These are phyloP conservation scores for Rusavskia elegans DNA, from an alignment of 495 filamentous ascomycete genomes.

Conservation along the genomic window DNA sequence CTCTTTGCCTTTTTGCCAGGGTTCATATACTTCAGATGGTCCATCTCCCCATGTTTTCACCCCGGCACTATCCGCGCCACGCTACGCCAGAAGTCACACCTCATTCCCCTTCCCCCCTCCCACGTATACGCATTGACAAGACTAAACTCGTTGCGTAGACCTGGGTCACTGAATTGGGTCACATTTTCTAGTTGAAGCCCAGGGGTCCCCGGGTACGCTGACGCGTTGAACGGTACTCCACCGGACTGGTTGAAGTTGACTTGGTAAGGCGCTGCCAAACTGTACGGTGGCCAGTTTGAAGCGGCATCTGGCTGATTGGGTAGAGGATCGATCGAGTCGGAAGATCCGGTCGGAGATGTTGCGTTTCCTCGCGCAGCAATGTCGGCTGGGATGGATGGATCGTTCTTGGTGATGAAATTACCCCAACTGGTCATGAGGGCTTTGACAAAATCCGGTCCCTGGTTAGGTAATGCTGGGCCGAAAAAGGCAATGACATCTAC, in stretches of 20 bases:
- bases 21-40: too few species aligned
- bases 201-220: not conserved
- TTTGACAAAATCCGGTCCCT: slow-evolving; percentile 17
- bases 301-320: not conserved
- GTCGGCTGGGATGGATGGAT: slow-evolving; percentile 32
- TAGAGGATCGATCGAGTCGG: not conserved
- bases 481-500: slow-evolving; percentile 38
- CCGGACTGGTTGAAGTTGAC: slow-evolving; percentile 41
- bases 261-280: slow-evolving; percentile 17
- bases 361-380: slow-evolving; percentile 20
- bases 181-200: slow-evolving; percentile 6
- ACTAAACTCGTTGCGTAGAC: slow-evolving; percentile 29
- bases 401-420: slow-evolving; percentile 35
- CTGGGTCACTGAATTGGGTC: slow-evolving; percentile 21
- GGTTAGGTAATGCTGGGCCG: slow-evolving; percentile 16
- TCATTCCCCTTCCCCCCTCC: slow-evolving; percentile 39
- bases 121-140: slow-evolving; percentile 33
- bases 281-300: slow-evolving; percentile 19
- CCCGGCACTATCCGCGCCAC: slow-evolving; percentile 27
- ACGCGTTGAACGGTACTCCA: slow-evolving; percentile 18
- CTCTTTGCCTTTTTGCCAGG: too few species aligned
- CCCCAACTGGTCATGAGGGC: slow-evolving; percentile 25
- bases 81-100: slow-evolving; percentile 41
- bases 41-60: not conserved
- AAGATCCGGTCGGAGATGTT: not conserved